phyloP scores from a whole-genome alignment of 2,329 filamentous ascomycete genomes.

The Colletotrichum tanaceti region DNA sequence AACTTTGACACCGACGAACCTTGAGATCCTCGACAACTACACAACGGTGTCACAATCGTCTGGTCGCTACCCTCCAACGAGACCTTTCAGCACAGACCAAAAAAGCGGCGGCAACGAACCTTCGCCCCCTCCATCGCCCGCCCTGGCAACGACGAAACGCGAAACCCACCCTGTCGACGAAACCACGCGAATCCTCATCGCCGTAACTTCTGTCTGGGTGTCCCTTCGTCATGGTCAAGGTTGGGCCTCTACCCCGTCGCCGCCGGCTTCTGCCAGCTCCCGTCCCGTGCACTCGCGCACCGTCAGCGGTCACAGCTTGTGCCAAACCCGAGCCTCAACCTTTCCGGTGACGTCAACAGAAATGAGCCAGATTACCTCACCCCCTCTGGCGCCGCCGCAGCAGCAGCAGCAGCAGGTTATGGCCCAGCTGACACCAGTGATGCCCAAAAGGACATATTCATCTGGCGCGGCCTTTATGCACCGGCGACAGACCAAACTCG shows the following conservation, averaged over 20 bases:
- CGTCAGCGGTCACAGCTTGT: conserved; percentile 15
- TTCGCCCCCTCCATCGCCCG: conserved; percentile 9
- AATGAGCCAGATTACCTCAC: conserved; percentile 8
- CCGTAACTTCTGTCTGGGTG: conserved; percentile 45
- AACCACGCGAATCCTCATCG: conserved; percentile 42
- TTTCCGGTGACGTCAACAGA: conserved; percentile 28
- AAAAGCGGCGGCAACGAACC: conserved; percentile 36
- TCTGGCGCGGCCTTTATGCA: conserved; percentile 45
- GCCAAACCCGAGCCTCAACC: conserved; percentile 32
- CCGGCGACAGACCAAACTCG: conserved; percentile 39
- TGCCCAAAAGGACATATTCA: conserved; percentile 42
- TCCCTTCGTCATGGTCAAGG: conserved; percentile 42
- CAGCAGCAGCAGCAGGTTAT: conserved; percentile 29
- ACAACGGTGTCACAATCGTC: conserved; percentile 64
- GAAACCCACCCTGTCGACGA: conserved; percentile 43
- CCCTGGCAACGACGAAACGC: conserved; percentile 21
- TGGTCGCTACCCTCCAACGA: conserved; percentile 60
- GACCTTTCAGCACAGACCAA: conserved; percentile 45
- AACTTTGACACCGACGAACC: conserved; percentile 69
- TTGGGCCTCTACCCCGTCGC: conserved; percentile 38
- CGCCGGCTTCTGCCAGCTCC: conserved; percentile 8
- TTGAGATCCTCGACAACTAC: conserved; percentile 78
- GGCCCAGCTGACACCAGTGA: neutral
- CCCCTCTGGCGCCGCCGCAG: conserved; percentile 28
- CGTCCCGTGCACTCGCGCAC: conserved; percentile 26